Percentiles rank a stretch among this genome's conserved stretches.
Evolutionary conservation across 1,139 yeast species (phyloP).

Genomic region (Pichia norvegensis): DNA sequence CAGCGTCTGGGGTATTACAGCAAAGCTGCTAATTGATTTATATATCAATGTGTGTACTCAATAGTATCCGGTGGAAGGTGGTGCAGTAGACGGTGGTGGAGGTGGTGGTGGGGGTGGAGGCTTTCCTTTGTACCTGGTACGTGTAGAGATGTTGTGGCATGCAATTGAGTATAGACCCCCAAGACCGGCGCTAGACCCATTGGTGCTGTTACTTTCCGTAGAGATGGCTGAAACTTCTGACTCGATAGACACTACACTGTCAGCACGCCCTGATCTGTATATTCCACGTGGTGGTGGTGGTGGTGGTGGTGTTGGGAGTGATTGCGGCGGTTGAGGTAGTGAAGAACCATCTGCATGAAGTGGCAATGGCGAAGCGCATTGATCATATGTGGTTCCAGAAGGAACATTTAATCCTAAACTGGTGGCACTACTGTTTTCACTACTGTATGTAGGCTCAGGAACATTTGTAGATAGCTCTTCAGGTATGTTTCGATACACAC

Average conservation of each 20-base stretch:
- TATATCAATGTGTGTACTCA: no score
- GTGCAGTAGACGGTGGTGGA: not conserved
- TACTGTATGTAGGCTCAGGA: not conserved
- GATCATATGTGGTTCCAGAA: not conserved
- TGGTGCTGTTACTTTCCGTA: not conserved
- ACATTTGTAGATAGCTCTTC: not conserved
- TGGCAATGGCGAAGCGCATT: not conserved
- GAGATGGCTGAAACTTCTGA: not conserved
- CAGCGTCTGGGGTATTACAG: no score
- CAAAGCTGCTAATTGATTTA: no score
- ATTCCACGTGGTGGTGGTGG: slow-evolving; percentile 9
- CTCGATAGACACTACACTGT: not conserved
- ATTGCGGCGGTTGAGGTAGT: not conserved
- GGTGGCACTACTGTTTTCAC: not conserved
- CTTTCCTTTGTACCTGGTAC: not conserved
- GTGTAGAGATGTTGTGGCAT: not conserved
- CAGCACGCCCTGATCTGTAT: not conserved
- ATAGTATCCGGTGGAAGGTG: no score
- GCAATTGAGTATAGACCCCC: not conserved
- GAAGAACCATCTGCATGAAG: not conserved
- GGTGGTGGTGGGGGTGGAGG: not conserved
- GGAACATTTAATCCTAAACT: not conserved
- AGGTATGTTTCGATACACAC: not conserved
- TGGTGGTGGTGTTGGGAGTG: not conserved
- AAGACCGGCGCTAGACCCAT: not conserved